These are phyloP conservation scores for Grosmannia clavigera DNA, from an alignment of 2,329 filamentous ascomycete species.

Conservation along the genomic window DNA sequence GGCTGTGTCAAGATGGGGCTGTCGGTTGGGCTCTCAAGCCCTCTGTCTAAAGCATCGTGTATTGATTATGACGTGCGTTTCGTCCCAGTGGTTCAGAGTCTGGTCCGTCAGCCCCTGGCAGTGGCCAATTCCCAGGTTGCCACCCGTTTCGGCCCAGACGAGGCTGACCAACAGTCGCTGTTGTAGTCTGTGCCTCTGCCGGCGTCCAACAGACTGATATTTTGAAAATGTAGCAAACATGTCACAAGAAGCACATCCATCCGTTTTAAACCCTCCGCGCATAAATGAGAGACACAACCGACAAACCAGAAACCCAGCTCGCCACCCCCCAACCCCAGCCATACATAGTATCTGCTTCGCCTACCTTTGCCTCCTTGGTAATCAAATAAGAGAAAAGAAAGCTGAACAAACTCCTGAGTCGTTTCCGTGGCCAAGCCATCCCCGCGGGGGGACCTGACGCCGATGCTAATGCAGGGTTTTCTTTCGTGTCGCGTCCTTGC, in stretches of 20 bases:
- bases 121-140: no score
- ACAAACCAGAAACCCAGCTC: not conserved
- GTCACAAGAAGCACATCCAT: not conserved
- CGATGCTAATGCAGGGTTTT: slow-evolving; percentile 10
- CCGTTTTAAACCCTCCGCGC: not conserved
- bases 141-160: no score
- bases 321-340: not conserved
- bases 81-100: no score
- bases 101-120: no score
- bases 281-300: not conserved
- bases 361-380: not conserved
- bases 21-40: not conserved
- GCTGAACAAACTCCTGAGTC: slow-evolving; percentile 5
- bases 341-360: not conserved
- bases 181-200: no score
- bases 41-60: not conserved
- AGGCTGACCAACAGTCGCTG: no score
- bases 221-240: not conserved
- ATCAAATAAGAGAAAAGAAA: not conserved
- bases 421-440: slow-evolving; percentile 6
- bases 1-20: not conserved
- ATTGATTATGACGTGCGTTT: not conserved
- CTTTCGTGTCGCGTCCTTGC: not conserved
- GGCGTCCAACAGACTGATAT: not conserved
- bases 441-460: slow-evolving; percentile 6